Conservation (phyloP, 2,329 filamentous ascomycete genomes). For the Aspergillus jensenii region DNA sequence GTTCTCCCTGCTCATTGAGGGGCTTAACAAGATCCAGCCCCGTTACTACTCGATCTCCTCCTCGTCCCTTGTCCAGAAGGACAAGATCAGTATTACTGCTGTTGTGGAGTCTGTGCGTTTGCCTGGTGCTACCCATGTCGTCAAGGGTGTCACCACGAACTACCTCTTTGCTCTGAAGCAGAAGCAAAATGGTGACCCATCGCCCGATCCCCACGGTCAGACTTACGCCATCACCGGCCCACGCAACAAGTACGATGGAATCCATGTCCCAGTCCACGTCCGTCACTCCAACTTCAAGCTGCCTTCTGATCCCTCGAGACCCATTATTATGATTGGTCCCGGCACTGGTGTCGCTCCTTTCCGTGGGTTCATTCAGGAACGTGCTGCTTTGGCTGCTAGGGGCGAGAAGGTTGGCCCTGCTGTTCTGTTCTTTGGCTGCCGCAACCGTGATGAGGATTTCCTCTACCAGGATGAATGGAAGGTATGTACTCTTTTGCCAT, state of each 20-base stretch:
- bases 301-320: slow-evolving; percentile 89
- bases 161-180: slow-evolving; percentile 93
- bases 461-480: slow-evolving; percentile 90
- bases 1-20: slow-evolving; percentile 93
- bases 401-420: slow-evolving; percentile 84
- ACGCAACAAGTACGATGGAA: slow-evolving; percentile 93
- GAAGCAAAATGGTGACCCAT: slow-evolving; percentile 86
- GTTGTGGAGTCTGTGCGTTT: slow-evolving; percentile 83
- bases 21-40: slow-evolving; percentile 89
- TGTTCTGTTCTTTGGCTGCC: slow-evolving; percentile 92
- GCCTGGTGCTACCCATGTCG: slow-evolving; percentile 71
- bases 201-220: slow-evolving; percentile 77
- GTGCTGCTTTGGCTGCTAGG: slow-evolving; percentile 75
- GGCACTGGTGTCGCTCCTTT: slow-evolving; percentile 97
- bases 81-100: slow-evolving; percentile 92
- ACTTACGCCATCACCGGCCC: slow-evolving; percentile 86
- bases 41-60: slow-evolving; percentile 99
- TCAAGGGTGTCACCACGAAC: slow-evolving; percentile 96
- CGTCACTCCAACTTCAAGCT: slow-evolving; percentile 99
- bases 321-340: slow-evolving; percentile 92
- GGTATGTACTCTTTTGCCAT: slow-evolving; percentile 55
- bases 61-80: slow-evolving; percentile 87
- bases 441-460: slow-evolving; percentile 85
- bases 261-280: slow-evolving; percentile 92
- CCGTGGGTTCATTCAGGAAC: slow-evolving; percentile 91